Evolutionary conservation across 371 early-diverging fungal genomes (phyloP), one percentile per base, ranked within the genome.

Genomic region (Mortierella sp.): DNA sequence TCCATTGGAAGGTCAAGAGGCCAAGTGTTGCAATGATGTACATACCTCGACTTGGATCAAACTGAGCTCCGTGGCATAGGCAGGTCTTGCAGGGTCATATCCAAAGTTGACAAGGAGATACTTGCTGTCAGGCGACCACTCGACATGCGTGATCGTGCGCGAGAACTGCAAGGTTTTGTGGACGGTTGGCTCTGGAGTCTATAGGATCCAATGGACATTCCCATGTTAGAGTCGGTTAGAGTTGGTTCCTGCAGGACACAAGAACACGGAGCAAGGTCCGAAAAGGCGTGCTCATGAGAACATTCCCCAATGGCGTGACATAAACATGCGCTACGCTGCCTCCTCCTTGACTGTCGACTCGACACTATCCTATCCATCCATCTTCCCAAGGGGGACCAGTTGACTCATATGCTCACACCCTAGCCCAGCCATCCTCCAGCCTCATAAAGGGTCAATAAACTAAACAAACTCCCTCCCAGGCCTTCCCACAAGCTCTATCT

Each of bases 71-170:
- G 72, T 67, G 16, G n/a, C 19, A n/a, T 54, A 61, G 3, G 34
- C 43, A 13, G 63, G 61, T 10, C 14, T 58, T 26, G 3, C n/a
- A 1, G n/a, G 2, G 19, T 72, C 72, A 23, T 54, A 50, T 3
- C 73, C 73, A 14, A 67, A 41, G 51, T 72, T 72, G 16, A 72
- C 64, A 1, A 72, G 52, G 5, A 72, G 28, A 8, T 67, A 55
- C 24, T 67, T 67, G 64, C 73, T 67, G 45, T 72, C 64, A 4
- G 73, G 64, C 0, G 67, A 63, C 73, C 73, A 72, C 19, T 67
- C 64, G 12, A 63, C 63, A 54, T 67, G 55, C 9, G 67, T 72
- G 21, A 72, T 58, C 3, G 73, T 58, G 10, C 67, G 73, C 24
- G 54, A 1, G 53, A 59, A 72, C 43, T 55, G 58, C 30, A 72